Base-by-base conservation (phyloP, 352 stramenopile species). In the Peronospora farinosa region DNA sequence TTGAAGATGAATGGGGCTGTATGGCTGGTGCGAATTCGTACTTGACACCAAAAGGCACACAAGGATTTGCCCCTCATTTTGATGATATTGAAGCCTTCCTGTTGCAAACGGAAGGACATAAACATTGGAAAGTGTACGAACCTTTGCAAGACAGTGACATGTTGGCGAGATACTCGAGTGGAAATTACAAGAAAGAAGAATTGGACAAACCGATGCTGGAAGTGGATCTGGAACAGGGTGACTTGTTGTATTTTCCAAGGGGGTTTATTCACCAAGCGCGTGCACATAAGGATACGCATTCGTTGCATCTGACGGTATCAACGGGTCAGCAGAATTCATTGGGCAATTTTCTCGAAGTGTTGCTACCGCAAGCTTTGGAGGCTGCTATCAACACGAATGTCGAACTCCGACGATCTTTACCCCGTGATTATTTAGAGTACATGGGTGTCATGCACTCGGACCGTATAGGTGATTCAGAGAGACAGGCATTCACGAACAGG, bases 41-140 rank as follows among this genome's bases (percentile, higher is more conserved):
- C 65, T 66, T 98, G 28, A 98, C 95, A 7, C 91, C 92, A 10
- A 68, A 84, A 31, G 74, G 75, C 38, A 96, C 88, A 10, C 93
- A 98, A 72, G 95, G 95, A 10, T 98, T 98, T 74, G 92, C 93
- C n/a, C 93, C 95, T 4, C 95, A 98, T 67, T 98, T 97, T 48
- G 95, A 98, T 51, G 92, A 98, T 56, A 97, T 98, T 56, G 93
- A 98, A 60, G 93, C 92, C 0, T 98, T 98, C 60, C 73, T 98
- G 54, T 54, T 98, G 21, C 94, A 98, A 60, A 57, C 71, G 2
- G 88, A 98, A 73, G 95, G 93, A 31, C 84, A 59, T 15, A 98
- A 98, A 62, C 70, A 90, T 55, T 98, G 94, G 92, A 95, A 93
- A 47, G 74, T 96, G 32, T 96, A 96, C 51, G 43, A 72, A 33